A percentile compares a stretch with the other conserved stretches of the same genome.
Conservation (phyloP, 352 stramenopile species). For the Thraustochytrium sp. region DNA sequence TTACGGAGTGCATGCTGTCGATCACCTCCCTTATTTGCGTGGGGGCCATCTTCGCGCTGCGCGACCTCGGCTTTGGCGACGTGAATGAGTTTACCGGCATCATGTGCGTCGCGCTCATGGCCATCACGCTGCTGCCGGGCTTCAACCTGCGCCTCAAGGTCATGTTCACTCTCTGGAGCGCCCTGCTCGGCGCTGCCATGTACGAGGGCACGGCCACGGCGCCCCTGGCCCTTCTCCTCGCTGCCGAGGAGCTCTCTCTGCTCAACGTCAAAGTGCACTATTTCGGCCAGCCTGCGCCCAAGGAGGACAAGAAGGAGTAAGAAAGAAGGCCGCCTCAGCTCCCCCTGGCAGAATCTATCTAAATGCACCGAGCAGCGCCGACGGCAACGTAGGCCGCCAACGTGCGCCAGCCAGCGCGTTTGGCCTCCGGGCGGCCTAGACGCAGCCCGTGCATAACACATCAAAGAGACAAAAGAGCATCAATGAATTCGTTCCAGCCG, state of each 20-base stretch:
- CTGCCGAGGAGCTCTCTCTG: slow-evolving; percentile 12
- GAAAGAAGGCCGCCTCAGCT: background rate
- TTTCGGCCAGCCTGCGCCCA: background rate
- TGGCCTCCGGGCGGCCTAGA: too few relatives aligned
- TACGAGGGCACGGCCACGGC: background rate
- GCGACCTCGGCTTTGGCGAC: background rate
- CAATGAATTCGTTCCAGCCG: too few relatives aligned
- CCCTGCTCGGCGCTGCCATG: background rate
- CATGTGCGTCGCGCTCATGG: background rate
- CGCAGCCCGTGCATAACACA: too few relatives aligned
- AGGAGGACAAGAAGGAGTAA: background rate
- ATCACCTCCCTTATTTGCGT: background rate
- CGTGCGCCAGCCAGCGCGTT: too few relatives aligned
- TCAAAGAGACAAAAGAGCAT: too few relatives aligned
- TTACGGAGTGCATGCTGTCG: background rate
- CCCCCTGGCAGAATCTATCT: too few relatives aligned
- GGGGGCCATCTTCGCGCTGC: background rate
- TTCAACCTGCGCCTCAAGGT: slow-evolving; percentile 35
- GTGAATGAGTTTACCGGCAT: background rate
- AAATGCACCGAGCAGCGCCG: too few relatives aligned
- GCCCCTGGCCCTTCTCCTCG: background rate
- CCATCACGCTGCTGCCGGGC: background rate
- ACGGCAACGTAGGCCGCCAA: too few relatives aligned
- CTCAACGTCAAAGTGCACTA: slow-evolving; percentile 38
- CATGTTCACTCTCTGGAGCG: background rate